Conservation (phyloP, 139 green algal species). For the Asterochloris erici region DNA sequence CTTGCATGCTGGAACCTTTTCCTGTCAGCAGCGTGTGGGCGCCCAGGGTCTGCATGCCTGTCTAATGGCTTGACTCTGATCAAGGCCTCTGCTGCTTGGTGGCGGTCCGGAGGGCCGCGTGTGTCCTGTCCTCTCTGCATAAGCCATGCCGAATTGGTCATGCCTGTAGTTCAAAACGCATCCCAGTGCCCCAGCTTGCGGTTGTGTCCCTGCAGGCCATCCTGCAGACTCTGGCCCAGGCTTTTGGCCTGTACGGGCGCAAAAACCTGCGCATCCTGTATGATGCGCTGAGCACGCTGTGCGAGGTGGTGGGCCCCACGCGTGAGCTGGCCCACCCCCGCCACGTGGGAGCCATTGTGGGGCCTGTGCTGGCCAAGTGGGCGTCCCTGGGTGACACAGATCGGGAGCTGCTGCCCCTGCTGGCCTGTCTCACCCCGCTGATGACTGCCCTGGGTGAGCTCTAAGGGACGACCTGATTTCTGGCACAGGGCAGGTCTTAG, state of each 20-base stretch:
- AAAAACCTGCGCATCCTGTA: slow-evolving; percentile 81
- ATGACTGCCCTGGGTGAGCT: slow-evolving; percentile 27
- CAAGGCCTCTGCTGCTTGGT: too few relatives aligned
- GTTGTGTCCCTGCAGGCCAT: slow-evolving; percentile 35
- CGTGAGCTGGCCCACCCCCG: slow-evolving; percentile 28
- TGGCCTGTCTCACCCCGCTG: slow-evolving; percentile 82
- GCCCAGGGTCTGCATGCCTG: too few relatives aligned
- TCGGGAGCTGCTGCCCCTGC: slow-evolving; percentile 72
- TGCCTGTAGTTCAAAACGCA: background rate
- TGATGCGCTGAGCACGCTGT: slow-evolving; percentile 78
- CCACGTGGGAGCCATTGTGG: slow-evolving; percentile 42
- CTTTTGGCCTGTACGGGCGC: slow-evolving; percentile 52
- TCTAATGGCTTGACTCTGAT: too few relatives aligned
- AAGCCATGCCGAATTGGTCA: too few relatives aligned
- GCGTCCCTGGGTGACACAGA: slow-evolving; percentile 45
- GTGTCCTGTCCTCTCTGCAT: too few relatives aligned
- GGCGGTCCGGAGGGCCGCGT: too few relatives aligned
- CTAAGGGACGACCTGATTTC: too few relatives aligned
- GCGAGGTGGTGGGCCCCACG: slow-evolving; percentile 40
- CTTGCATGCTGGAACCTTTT: too few relatives aligned
- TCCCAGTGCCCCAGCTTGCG: too few relatives aligned
- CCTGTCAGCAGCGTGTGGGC: too few relatives aligned
- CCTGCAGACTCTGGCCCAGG: slow-evolving; percentile 51
- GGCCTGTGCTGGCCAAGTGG: slow-evolving; percentile 42
- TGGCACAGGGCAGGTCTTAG: too few relatives aligned